Base-by-base conservation (phyloP, 805 yeast genomes). In the Schwanniomyces occidentalis region DNA sequence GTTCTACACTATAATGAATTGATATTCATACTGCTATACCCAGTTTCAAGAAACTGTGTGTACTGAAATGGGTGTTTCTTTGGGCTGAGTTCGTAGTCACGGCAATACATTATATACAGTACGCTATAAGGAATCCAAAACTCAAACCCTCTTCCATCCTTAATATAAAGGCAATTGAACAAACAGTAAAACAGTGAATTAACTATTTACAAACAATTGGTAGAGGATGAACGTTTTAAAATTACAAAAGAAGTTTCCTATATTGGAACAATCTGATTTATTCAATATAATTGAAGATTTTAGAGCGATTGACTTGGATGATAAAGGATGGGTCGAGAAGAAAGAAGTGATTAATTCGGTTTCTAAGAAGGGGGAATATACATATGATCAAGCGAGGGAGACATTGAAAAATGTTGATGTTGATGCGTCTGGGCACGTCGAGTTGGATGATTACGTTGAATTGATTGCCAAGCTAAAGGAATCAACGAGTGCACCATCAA, bases 351-450 rank as follows among this genome's bases (percentile, higher is more conserved):
- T 91, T 58, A 90, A 88, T 56, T 77, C 89, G 3, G 80, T 89
- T 24, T 78, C 95, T 16, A 77, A 79, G 37, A 62, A 80, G 18
- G 97, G 97, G 13, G 78, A 78, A 35, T 91, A 85, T 32, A 61
- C 89, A 20, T 93, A 93, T 55, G 99, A 93, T 61, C 85, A 83
- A 46, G 91, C 95, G 16, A 82, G 99, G 68, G 95, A 89, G 60
- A 86, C 97, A 2, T 74, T 93, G 56, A 93, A 93, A 57, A 77
- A 76, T 34, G 97, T 89, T 31, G 82, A 83, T 46, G 95, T 93
- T 21, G 99, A 93, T 64, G 95, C 98, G 10, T 84, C 95, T 4
- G 99, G 99, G 16, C 91, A 86, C 56, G 97, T 93, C 35, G 99
- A 93, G 60, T 69, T 93, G 55, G 99, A 93, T 40, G 99, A 93